phyloP scores from a whole-genome alignment of 2,329 filamentous ascomycete species.

The Penicillium crustosum region DNA sequence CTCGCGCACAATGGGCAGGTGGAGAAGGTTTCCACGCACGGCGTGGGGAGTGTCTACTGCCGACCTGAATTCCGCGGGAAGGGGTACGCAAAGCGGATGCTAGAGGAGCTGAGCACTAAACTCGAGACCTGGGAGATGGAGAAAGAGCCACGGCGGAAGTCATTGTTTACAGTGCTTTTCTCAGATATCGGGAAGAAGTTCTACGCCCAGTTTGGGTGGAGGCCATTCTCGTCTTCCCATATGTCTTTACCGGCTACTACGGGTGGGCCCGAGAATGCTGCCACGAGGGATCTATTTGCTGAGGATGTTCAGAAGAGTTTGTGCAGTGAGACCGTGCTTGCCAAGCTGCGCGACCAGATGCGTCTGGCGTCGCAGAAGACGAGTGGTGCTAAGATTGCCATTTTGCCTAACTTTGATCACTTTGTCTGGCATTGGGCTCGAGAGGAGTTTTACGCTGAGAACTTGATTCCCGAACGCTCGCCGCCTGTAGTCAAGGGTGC shows the following conservation, averaged over 20 bases:
- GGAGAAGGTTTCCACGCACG: slow-evolving; percentile 63
- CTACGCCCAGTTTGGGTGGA: slow-evolving; percentile 77
- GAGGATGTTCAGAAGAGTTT: slow-evolving; percentile 46
- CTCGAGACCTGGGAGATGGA: slow-evolving; percentile 55
- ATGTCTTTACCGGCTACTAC: slow-evolving; percentile 58
- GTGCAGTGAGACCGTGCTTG: slow-evolving; percentile 62
- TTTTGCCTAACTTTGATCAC: slow-evolving; percentile 66
- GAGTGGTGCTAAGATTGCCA: slow-evolving; percentile 58
- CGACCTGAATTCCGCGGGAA: slow-evolving; percentile 64
- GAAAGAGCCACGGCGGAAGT: slow-evolving; percentile 40
- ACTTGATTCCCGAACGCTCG: slow-evolving; percentile 55
- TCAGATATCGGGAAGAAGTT: slow-evolving; percentile 84
- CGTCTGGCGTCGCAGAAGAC: slow-evolving; percentile 45
- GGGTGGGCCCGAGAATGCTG: slow-evolving; percentile 18
- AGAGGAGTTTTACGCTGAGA: slow-evolving; percentile 72
- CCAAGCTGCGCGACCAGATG: slow-evolving; percentile 64
- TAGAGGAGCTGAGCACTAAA: slow-evolving; percentile 61
- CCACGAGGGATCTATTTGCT: slow-evolving; percentile 32
- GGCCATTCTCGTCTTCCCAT: slow-evolving; percentile 70
- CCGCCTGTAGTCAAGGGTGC: slow-evolving; percentile 68
- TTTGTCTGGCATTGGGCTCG: slow-evolving; percentile 77
- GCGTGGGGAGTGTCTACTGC: slow-evolving; percentile 78
- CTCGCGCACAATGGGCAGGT: slow-evolving; percentile 53
- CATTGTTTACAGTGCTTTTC: slow-evolving; percentile 74
- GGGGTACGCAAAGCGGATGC: slow-evolving; percentile 77